Conservation (phyloP, 495 filamentous ascomycete genomes). For the Podospora sp. region DNA sequence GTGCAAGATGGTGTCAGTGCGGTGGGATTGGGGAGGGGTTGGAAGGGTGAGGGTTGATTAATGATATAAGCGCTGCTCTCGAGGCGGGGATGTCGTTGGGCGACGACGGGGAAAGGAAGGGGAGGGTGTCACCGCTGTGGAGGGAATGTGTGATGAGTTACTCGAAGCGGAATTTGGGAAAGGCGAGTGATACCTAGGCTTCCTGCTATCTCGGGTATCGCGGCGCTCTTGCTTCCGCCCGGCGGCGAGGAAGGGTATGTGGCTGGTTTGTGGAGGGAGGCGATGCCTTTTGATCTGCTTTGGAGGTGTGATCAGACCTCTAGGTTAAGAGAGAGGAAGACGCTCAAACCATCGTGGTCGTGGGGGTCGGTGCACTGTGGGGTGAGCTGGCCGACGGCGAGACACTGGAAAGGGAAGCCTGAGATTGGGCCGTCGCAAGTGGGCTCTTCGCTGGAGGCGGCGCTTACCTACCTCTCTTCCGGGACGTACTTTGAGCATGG, state of each 20-base stretch:
- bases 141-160: conserved; percentile 13
- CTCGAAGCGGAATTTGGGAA: conserved; percentile 10
- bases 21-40: background rate
- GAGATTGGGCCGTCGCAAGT: background rate
- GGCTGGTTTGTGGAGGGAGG: conserved; percentile 1
- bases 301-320: conserved; percentile 8
- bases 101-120: conserved; percentile 1
- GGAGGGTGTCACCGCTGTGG: conserved; percentile 7
- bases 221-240: background rate
- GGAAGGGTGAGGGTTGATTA: conserved; percentile 1
- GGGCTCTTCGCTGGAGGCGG: conserved; percentile 1
- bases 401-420: background rate
- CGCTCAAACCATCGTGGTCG: conserved; percentile 8
- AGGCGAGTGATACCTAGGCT: conserved; percentile 5
- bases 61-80: conserved; percentile 6
- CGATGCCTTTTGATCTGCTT: conserved; percentile 10
- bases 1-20: conserved; percentile 3
- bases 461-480: background rate
- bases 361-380: conserved; percentile 8
- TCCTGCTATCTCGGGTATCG: conserved; percentile 7
- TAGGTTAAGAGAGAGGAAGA: background rate
- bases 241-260: background rate
- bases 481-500: conserved; percentile 10
- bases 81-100: background rate
- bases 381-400: conserved; percentile 8